These are phyloP conservation scores for Fusarium azukiicola DNA, from an alignment of 2,329 filamentous ascomycete species.

Conservation along the genomic window DNA sequence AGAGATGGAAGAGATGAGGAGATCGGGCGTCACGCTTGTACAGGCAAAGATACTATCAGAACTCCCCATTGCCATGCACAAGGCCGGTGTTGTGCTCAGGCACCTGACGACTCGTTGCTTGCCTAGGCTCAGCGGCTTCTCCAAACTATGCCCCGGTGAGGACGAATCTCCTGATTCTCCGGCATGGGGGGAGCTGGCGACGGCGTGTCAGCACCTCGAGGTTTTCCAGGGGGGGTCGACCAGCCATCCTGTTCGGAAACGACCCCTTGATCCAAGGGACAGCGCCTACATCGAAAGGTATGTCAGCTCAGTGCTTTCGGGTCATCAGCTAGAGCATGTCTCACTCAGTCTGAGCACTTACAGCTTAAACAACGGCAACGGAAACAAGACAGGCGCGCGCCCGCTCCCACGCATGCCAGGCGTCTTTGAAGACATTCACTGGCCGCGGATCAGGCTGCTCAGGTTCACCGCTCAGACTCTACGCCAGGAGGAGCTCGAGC, in stretches of 20 bases:
- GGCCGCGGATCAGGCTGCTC: not conserved
- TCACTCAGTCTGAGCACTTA: not conserved
- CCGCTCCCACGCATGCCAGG: not conserved
- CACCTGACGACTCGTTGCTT: not conserved
- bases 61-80: slow-evolving; percentile 3
- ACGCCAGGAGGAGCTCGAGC: not conserved
- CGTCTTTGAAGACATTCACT: not conserved
- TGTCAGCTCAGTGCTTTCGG: not conserved
- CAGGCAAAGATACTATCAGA: slow-evolving; percentile 1
- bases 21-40: not conserved
- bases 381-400: not conserved
- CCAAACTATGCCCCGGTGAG: not conserved
- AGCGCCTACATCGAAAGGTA: not conserved
- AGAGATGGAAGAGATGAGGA: not conserved
- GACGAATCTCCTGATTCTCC: not conserved
- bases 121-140: not conserved
- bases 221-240: not conserved
- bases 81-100: not conserved
- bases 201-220: not conserved
- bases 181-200: not conserved
- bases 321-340: not conserved
- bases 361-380: not conserved
- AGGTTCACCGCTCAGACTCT: not conserved
- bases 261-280: not conserved
- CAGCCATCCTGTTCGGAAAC: not conserved